phyloP scores from a whole-genome alignment of 2,329 filamentous ascomycete species.

The Tympanopsis confertula region DNA sequence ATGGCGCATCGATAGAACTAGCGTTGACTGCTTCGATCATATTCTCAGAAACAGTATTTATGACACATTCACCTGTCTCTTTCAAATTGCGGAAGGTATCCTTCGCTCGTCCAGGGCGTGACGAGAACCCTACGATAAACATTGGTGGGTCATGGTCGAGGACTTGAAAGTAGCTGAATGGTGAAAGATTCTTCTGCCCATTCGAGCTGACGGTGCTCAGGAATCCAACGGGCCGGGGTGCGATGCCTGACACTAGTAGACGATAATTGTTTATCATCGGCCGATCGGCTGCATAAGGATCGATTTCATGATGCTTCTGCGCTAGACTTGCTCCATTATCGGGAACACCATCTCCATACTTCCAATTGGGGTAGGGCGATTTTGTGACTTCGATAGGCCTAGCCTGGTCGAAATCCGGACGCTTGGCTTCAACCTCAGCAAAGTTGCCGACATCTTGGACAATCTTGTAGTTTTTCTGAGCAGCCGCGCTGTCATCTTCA shows the following conservation, averaged over 20 bases:
- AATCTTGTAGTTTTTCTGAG: too few relatives aligned
- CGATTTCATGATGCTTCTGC: constrained; percentile 45
- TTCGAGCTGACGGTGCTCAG: constrained; percentile 42
- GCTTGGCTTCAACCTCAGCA: constrained; percentile 34
- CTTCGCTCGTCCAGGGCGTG: constrained; percentile 41
- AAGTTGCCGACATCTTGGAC: too few relatives aligned
- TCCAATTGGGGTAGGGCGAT: constrained; percentile 35
- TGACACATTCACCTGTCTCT: constrained; percentile 42
- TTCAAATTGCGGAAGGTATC: constrained; percentile 44
- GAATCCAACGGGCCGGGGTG: constrained; percentile 46
- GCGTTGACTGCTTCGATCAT: constrained; percentile 51
- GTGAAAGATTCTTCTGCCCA: constrained; percentile 44
- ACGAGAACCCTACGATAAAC: constrained; percentile 46
- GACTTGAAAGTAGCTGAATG: constrained; percentile 50
- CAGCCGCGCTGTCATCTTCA: too few relatives aligned
- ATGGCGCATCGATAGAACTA: constrained; percentile 44
- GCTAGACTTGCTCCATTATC: constrained; percentile 14
- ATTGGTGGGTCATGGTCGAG: constrained; percentile 52
- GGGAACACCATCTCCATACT: constrained; percentile 22
- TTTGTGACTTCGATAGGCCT: constrained; percentile 25
- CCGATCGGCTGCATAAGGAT: constrained; percentile 46
- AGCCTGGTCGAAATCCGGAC: constrained; percentile 25
- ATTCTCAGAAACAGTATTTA: constrained; percentile 53
- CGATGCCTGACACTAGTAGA: constrained; percentile 49
- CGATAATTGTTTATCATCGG: constrained; percentile 50